These are phyloP conservation scores for Gillenia trifoliata DNA, from an alignment of 306 rosid species.

Conservation along the genomic window DNA sequence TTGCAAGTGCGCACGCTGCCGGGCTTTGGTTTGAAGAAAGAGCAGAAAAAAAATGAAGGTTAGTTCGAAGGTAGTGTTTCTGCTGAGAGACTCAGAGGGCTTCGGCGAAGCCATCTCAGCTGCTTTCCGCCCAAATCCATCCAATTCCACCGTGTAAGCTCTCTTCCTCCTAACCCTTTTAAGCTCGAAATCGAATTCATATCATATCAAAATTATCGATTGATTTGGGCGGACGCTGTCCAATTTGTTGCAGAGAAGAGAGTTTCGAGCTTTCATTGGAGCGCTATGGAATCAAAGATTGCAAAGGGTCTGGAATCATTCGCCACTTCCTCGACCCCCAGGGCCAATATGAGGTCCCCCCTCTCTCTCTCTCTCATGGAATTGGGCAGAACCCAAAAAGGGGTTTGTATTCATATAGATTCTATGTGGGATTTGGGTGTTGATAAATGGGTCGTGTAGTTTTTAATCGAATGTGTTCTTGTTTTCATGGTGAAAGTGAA, in stretches of 20 bases:
- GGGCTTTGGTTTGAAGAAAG: not conserved
- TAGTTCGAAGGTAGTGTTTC: conserved; percentile 42
- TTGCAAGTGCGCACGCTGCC: not conserved
- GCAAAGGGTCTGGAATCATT: conserved; percentile 57
- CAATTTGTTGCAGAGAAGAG: conserved; percentile 45
- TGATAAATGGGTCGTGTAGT: not conserved
- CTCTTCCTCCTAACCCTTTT: not conserved
- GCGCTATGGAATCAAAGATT: conserved; percentile 50
- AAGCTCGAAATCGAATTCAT: not conserved
- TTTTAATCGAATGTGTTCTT: not conserved
- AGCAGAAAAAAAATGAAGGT: conserved; percentile 43
- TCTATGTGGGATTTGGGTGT: not conserved
- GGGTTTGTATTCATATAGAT: not conserved
- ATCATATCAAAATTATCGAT: not conserved
- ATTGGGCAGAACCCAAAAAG: not conserved
- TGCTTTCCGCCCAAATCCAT: conserved; percentile 41
- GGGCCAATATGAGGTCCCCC: conserved; percentile 45
- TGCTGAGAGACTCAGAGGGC: conserved; percentile 61
- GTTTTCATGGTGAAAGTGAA: not conserved
- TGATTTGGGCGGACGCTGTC: not conserved
- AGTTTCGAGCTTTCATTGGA: conserved; percentile 60
- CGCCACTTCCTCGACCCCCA: conserved; percentile 50
- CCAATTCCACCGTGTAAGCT: conserved; percentile 35
- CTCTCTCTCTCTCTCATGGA: not conserved
- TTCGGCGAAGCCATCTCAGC: conserved; percentile 49